Evolutionary conservation across 2,329 filamentous ascomycete genomes (phyloP).

Genomic region (Cadophora malorum): DNA sequence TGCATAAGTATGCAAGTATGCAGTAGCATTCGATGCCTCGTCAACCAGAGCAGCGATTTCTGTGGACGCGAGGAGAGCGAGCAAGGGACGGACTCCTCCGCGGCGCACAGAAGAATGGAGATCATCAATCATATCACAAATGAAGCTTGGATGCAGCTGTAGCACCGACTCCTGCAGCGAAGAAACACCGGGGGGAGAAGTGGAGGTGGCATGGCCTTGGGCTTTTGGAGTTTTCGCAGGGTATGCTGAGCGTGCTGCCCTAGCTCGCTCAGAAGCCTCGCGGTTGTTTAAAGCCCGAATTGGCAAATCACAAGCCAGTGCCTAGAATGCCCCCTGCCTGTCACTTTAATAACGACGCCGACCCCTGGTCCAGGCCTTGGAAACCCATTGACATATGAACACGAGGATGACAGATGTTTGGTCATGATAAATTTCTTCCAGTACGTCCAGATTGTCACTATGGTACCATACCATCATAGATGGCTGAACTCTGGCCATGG

Average conservation of each 20-base stretch:
- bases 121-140: constrained; percentile 14
- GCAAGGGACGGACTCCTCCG: constrained; percentile 21
- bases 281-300: constrained; percentile 1
- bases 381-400: constrained; percentile 14
- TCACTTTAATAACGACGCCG: not conserved
- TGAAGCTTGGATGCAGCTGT: constrained; percentile 15
- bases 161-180: not conserved
- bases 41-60: constrained; percentile 6
- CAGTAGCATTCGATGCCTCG: constrained; percentile 9
- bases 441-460: not conserved
- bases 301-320: constrained; percentile 16
- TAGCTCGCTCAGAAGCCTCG: constrained; percentile 2
- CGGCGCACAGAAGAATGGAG: constrained; percentile 24
- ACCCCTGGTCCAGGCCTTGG: not conserved
- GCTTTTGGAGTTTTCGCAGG: not conserved
- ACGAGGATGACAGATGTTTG: not conserved
- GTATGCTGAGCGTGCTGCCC: not conserved
- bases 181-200: not conserved
- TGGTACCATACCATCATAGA: not conserved
- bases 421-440: not conserved
- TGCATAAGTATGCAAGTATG: constrained; percentile 9
- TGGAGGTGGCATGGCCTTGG: not conserved
- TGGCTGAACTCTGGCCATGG: constrained; percentile 3
- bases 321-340: constrained; percentile 12
- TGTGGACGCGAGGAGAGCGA: constrained; percentile 15